Evolutionary conservation across 192 early-diverging fungal genomes (phyloP).

Genomic region (Hyaloraphidium curvatum): DNA sequence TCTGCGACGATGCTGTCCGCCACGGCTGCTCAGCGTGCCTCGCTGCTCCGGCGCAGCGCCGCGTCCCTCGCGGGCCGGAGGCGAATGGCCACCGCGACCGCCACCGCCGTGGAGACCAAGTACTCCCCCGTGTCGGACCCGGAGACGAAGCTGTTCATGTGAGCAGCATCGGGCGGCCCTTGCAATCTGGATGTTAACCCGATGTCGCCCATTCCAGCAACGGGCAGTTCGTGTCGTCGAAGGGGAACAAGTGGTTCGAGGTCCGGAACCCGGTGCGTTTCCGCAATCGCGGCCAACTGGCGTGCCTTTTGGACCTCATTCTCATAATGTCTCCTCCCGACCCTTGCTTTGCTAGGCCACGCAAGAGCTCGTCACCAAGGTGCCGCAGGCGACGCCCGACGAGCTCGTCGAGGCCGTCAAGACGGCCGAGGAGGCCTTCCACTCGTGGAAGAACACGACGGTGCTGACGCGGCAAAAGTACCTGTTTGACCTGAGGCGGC

Average conservation of each 20-base stretch:
- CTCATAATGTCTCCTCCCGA: neutral
- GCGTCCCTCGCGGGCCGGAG: no score
- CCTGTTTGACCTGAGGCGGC: slow-evolving; percentile 76
- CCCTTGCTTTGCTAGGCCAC: slow-evolving; percentile 42
- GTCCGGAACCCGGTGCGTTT: slow-evolving; percentile 67
- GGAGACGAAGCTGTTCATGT: neutral
- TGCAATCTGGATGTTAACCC: no score
- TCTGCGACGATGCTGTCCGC: no score
- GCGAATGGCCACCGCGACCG: neutral
- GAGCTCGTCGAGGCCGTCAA: slow-evolving; percentile 63
- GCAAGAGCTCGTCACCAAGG: slow-evolving; percentile 64
- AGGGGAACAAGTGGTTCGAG: slow-evolving; percentile 67
- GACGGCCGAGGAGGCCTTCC: slow-evolving; percentile 57
- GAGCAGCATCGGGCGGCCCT: no score
- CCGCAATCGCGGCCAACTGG: neutral
- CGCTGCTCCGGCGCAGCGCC: no score
- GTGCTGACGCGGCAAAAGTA: slow-evolving; percentile 68
- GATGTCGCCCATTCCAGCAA: no score
- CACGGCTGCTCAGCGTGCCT: no score
- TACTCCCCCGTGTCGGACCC: neutral
- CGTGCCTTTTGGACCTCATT: neutral
- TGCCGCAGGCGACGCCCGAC: slow-evolving; percentile 69
- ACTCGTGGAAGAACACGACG: slow-evolving; percentile 64
- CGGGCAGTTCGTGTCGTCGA: slow-evolving; percentile 79
- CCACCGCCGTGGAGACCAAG: neutral